A percentile compares a stretch with the other conserved stretches of the same genome.
These are phyloP conservation scores for Solanum sitiens DNA, from an alignment of 257 asterid species.

Conservation along the genomic window DNA sequence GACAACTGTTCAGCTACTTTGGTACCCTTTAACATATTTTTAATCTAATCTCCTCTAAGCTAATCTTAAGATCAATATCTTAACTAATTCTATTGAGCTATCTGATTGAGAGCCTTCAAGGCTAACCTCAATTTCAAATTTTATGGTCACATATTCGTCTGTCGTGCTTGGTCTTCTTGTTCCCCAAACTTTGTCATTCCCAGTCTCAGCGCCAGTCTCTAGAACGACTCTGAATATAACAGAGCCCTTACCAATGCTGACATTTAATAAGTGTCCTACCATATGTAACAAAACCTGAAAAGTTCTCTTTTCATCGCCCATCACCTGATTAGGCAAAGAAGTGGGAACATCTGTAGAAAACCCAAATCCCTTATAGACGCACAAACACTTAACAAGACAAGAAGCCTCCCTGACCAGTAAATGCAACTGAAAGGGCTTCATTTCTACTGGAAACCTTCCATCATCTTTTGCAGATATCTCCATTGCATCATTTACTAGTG, in stretches of 20 bases:
- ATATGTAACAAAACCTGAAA: slow-evolving; percentile 38
- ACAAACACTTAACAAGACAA: slow-evolving; percentile 31
- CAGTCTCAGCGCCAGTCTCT: slow-evolving; percentile 17
- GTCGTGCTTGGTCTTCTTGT: slow-evolving; percentile 15
- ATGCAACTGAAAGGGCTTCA: slow-evolving; percentile 25
- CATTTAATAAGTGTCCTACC: slow-evolving; percentile 35
- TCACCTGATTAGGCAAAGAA: slow-evolving; percentile 29
- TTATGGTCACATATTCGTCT: slow-evolving; percentile 21
- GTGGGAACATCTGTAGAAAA: slow-evolving; percentile 22
- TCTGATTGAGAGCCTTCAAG: slow-evolving; percentile 20
- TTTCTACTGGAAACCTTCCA: slow-evolving; percentile 30
- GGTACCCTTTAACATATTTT: background rate
- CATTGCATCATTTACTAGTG: slow-evolving; percentile 30
- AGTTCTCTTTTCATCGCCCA: slow-evolving; percentile 35
- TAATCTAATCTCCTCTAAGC: background rate
- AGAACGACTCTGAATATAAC: slow-evolving; percentile 24
- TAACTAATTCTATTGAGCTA: slow-evolving; percentile 1
- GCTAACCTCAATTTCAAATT: slow-evolving; percentile 30
- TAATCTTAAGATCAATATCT: background rate
- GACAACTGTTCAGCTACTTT: background rate
- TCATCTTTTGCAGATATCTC: slow-evolving; percentile 39
- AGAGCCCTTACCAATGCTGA: slow-evolving; percentile 18
- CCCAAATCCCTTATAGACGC: slow-evolving; percentile 22
- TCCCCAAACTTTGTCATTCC: slow-evolving; percentile 15
- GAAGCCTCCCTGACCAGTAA: slow-evolving; percentile 28